Evolutionary conservation across 1,284 basidiomycete species (phyloP).

Genomic region (Meripilus lineatus): DNA sequence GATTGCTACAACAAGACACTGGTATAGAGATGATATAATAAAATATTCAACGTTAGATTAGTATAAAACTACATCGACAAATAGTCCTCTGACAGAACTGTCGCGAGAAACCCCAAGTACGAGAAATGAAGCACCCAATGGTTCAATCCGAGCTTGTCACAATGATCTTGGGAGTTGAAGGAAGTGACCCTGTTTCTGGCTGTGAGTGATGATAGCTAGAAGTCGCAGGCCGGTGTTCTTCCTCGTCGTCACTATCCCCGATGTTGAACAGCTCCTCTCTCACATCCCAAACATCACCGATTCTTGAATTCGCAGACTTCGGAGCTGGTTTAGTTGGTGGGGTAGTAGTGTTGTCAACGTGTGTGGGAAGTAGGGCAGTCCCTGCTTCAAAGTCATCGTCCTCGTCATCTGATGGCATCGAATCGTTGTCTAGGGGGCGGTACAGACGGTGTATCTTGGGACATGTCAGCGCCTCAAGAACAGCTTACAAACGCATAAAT

Average conservation of each 20-base stretch:
- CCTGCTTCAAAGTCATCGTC: slow-evolving; percentile 42
- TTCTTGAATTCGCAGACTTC: slow-evolving; percentile 23
- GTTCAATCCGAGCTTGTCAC: no score
- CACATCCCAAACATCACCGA: slow-evolving; percentile 73
- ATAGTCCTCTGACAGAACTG: no score
- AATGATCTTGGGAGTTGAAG: no score
- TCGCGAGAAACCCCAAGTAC: no score
- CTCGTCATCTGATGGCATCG: slow-evolving; percentile 45
- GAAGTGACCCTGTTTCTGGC: no score
- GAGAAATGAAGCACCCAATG: no score
- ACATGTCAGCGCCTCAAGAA: slow-evolving; percentile 3
- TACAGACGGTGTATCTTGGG: slow-evolving; percentile 69
- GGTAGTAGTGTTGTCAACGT: slow-evolving; percentile 18
- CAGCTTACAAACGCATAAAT: slow-evolving; percentile 11
- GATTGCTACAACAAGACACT: no score
- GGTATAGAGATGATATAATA: no score
- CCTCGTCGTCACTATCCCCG: slow-evolving; percentile 54
- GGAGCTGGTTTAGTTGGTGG: slow-evolving; percentile 16
- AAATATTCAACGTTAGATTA: no score
- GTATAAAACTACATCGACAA: no score
- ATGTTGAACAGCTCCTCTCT: slow-evolving; percentile 72
- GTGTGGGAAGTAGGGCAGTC: slow-evolving; percentile 56
- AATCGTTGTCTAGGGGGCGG: slow-evolving; percentile 55
- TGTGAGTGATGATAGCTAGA: no score
- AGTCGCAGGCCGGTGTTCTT: slow-evolving; percentile 12